These are phyloP conservation scores for Paramecium pentaurelia DNA, from an alignment of 73 alveolate species.

Conservation along the genomic window DNA sequence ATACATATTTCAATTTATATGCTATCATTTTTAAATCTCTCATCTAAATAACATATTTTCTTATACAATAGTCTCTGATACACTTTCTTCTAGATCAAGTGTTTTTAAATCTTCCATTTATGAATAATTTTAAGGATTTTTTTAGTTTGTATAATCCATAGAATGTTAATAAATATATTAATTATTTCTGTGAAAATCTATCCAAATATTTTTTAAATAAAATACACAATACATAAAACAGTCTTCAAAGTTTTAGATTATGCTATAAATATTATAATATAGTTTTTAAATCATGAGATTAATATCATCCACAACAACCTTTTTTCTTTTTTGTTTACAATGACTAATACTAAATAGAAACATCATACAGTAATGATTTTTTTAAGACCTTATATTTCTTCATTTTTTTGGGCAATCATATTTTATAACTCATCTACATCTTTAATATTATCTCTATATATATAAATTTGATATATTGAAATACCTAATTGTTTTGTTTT, in stretches of 20 bases:
- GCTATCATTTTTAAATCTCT: constrained; percentile 92
- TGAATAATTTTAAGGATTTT: neutral
- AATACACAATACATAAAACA: constrained; percentile 16
- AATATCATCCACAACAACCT: neutral
- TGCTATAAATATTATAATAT: neutral
- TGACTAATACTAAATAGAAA: neutral
- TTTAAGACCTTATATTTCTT: neutral
- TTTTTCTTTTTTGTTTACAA: neutral
- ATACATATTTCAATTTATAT: constrained; percentile 84
- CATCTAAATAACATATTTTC: neutral
- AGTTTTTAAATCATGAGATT: neutral
- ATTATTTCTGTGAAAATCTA: neutral
- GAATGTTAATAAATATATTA: neutral
- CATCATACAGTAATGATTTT: neutral
- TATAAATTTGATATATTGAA: neutral
- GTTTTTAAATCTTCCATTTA: neutral
- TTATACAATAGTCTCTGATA: constrained; percentile 20
- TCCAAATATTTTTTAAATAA: neutral
- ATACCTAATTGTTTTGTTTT: neutral
- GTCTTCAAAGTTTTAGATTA: neutral
- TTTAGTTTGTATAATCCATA: neutral
- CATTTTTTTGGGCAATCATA: neutral
- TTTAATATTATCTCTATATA: neutral
- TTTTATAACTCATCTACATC: constrained; percentile 18
- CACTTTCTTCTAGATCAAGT: constrained; percentile 34